Evolutionary conservation across 805 yeast species (phyloP).

Genomic region (Trichomonascus vanleenenianus): DNA sequence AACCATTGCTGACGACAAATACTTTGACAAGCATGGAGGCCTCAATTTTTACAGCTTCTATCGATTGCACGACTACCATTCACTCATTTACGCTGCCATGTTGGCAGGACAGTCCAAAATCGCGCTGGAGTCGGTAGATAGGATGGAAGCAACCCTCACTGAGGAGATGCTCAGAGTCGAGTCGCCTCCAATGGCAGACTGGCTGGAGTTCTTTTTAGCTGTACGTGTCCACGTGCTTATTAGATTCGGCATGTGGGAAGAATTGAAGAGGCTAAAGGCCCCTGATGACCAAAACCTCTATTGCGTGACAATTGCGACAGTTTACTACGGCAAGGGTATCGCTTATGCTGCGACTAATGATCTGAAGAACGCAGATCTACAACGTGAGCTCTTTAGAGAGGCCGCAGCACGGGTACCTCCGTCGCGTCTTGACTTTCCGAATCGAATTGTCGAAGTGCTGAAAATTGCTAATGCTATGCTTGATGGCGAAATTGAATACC

Average conservation of each 20-base stretch:
- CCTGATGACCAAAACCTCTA: background rate
- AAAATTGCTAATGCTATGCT: background rate
- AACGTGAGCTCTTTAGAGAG: background rate
- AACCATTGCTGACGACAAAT: background rate
- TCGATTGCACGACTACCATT: conserved; percentile 2
- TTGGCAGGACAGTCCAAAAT: background rate
- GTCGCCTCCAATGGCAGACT: conserved; percentile 3
- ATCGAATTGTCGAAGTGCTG: background rate
- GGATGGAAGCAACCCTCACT: conserved; percentile 2
- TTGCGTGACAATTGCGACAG: background rate
- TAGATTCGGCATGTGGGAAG: conserved; percentile 2
- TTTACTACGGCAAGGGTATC: background rate
- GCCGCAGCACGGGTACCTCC: background rate
- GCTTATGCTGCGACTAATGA: background rate
- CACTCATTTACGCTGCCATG: conserved; percentile 1
- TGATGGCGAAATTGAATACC: conserved; percentile 1
- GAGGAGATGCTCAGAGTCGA: background rate
- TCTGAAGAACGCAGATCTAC: background rate
- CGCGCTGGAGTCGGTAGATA: background rate
- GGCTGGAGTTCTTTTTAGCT: background rate
- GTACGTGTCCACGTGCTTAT: conserved; percentile 29
- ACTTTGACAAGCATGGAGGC: background rate
- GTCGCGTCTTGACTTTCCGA: background rate
- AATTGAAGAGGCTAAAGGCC: background rate
- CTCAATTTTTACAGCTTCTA: conserved; percentile 1